Percentiles rank a stretch among this genome's conserved stretches.
phyloP scores from a whole-genome alignment of 768 basidiomycete species.

The Rhodosporidiobolus sp. region DNA sequence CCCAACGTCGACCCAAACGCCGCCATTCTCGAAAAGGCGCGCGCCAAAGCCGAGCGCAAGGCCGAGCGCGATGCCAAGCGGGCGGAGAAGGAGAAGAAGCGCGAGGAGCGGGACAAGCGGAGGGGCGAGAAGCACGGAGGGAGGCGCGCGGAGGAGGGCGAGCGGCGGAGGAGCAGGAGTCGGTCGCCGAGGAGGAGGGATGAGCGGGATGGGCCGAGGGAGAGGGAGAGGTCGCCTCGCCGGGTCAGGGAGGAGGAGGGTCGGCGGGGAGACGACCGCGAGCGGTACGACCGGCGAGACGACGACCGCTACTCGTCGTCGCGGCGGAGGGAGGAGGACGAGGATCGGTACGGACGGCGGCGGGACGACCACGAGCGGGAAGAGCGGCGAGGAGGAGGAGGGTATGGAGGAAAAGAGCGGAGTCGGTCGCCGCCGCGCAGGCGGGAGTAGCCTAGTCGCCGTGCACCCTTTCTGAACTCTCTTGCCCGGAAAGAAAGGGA shows the following conservation, averaged over 20 bases:
- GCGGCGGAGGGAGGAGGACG: not conserved
- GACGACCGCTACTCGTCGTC: not conserved
- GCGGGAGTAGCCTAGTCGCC: not conserved
- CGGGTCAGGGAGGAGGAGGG: not conserved
- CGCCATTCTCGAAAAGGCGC: constrained; percentile 46
- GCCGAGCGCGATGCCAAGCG: constrained; percentile 46
- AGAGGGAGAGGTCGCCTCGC: not conserved
- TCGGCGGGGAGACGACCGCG: not conserved
- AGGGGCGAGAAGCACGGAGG: constrained; percentile 51
- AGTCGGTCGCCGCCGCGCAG: not conserved
- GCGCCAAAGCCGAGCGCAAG: constrained; percentile 44
- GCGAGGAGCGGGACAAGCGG: constrained; percentile 2
- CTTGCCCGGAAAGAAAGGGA: too few species aligned
- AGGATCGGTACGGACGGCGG: not conserved
- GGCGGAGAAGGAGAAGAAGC: constrained; percentile 10
- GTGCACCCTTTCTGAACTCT: not conserved
- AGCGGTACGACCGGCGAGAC: not conserved
- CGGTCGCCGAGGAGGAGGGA: not conserved
- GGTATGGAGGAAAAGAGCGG: not conserved
- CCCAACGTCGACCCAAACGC: constrained; percentile 35
- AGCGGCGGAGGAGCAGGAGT: not conserved
- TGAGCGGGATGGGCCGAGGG: constrained; percentile 45
- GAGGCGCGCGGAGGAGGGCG: constrained; percentile 36
- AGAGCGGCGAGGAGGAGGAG: not conserved
- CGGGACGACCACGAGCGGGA: not conserved